Base-by-base conservation (phyloP, 139 green algal genomes). In the Micromonas commoda region DNA sequence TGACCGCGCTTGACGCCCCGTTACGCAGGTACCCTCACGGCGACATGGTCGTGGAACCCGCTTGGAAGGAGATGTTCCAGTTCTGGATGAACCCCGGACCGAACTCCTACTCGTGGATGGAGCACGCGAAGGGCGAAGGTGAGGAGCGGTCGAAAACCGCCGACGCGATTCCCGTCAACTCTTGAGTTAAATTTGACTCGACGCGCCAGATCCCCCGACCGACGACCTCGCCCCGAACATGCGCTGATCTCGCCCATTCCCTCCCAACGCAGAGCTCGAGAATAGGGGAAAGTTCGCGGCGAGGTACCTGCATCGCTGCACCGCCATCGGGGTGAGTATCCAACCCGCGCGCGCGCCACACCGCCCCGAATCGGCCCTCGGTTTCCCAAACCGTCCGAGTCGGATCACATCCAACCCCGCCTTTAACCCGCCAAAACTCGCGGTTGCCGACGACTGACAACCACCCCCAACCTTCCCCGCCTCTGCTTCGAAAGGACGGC, bases 231-330 rank as follows among this genome's bases (percentile, higher is more conserved):
- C 45, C 45, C 16, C 45, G 9, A 9, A 16, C 45, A 16, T 16
- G 45, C 45, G 45, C 45, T 57, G 9, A 23, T 57, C 45, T 16
- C 45, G n/a, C n/a, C n/a, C n/a, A n/a, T n/a, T n/a, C n/a, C n/a
- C 9, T 57, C 45, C 45, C 45, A 23, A 9, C 16, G 16, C 45
- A 57, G 45, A 57, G 9, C 45, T 57, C 45, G 66, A 73, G 23
- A 16, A 51, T 1, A 23, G 33, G 26, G 31, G 23, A 20, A 70
- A 33, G 31, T 70, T 70, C 31, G 28, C 63, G 24, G 28, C 68
- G 68, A 23, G 68, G 37, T 75, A 75, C 53, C 29, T 75, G 26
- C 68, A 75, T 29, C 68, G 68, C 24, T 60, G 37, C 37, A 75
- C 68, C 9, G 37, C 37, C 37, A 29, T 60, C 23, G 68, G 68